These are phyloP conservation scores for Cryptococcus hybrid DNA, from an alignment of 1,284 basidiomycete genomes.

Conservation along the genomic window DNA sequence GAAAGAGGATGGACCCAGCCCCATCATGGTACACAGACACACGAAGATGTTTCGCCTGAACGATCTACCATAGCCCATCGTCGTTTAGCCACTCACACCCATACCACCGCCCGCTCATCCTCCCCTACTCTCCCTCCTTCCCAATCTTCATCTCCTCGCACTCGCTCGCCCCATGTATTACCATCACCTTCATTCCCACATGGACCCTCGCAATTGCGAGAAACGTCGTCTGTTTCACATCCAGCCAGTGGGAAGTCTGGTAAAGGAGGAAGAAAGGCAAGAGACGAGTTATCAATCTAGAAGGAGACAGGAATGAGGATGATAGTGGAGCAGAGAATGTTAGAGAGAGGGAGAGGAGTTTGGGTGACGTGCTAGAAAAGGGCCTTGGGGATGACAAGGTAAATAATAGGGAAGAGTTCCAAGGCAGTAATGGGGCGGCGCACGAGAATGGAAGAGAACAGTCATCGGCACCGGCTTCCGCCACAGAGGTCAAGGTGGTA, in stretches of 20 bases:
- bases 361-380: too few species aligned
- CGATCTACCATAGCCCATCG: background rate
- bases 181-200: too few species aligned
- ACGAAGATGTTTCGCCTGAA: too few species aligned
- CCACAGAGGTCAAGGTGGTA: background rate
- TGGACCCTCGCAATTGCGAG: too few species aligned
- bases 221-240: too few species aligned
- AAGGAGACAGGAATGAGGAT: background rate
- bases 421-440: too few species aligned
- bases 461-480: too few species aligned
- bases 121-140: too few species aligned
- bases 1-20: background rate
- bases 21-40: background rate
- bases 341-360: background rate
- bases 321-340: background rate
- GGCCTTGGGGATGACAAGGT: background rate
- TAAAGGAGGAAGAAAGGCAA: slow-evolving; percentile 15
- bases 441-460: too few species aligned
- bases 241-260: background rate
- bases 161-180: too few species aligned
- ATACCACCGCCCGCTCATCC: background rate
- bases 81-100: background rate
- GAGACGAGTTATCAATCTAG: slow-evolving; percentile 31
- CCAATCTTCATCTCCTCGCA: too few species aligned
- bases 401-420: background rate